Base-by-base conservation (phyloP, 805 yeast genomes). In the Hanseniaspora meyeri region DNA sequence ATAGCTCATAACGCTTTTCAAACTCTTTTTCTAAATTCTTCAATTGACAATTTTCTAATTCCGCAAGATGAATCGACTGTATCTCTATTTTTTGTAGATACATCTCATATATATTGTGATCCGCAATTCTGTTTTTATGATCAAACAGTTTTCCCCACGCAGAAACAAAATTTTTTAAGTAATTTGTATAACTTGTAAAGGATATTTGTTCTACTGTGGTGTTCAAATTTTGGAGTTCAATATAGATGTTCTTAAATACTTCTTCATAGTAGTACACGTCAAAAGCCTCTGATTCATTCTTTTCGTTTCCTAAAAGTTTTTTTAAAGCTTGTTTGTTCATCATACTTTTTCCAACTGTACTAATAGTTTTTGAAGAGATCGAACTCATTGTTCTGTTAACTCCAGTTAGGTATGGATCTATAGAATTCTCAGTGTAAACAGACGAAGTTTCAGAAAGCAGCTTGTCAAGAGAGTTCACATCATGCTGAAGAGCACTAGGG, bases 41-140 rank as follows among this genome's bases (percentile, higher is more conserved):
- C 4, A 56, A 10, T 4, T 39, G 27, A 8, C 9, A 16, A 17
- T 46, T 46, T 39, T 50, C 43, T 14, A 56, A 38, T 14, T 45
- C 36, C 5, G 37, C 19, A 8, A 46, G 38, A 20, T 50, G 48
- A 8, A 39, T 31, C 7, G 40, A 38, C 24, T 56, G 55, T 2
- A 24, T 10, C 11, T 56, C 39, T 7, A 56, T 8, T 40, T 56
- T 56, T 32, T 56, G 51, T 16, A 49, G 32, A 17, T 56, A 56
- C 38, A 45, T 32, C 17, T 38, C 43, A 56, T 56, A 51, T 17
- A 56, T 50, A 17, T 42, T 50, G 9, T 10, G 8, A 27, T 32
- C 24, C 1, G 32, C 10, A 3, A 36, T 17, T 8, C 31, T 24
- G 9, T 31, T 20, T 29, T 55, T 19, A 4, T 14, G 42, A 10